Evolutionary conservation across 108 stramenopile species (phyloP).

Genomic region (Skeletonema tropicum): DNA sequence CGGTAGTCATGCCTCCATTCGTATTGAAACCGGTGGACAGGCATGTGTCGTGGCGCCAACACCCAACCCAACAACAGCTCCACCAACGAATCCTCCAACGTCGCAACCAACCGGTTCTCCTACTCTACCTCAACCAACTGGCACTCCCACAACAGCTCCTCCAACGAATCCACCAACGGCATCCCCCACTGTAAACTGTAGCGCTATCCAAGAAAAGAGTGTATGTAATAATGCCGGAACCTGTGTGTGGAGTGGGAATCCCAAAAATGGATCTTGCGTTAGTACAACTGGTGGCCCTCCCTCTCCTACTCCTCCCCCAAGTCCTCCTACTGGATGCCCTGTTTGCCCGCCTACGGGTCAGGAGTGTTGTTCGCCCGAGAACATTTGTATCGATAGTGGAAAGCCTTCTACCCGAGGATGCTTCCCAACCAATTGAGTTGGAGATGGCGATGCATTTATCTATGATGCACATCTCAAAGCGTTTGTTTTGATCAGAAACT

Average conservation of each 20-base stretch:
- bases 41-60: too few species aligned
- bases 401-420: neutral
- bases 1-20: neutral
- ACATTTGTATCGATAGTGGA: neutral
- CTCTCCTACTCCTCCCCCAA: neutral
- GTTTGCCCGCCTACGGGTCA: neutral
- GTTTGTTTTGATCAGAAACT: neutral
- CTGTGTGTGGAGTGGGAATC: neutral
- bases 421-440: neutral
- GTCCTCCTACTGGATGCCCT: neutral
- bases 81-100: constrained; percentile 4
- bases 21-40: neutral
- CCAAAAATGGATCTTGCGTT: neutral
- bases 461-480: too few species aligned
- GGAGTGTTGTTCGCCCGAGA: neutral
- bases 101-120: neutral
- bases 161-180: neutral
- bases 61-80: neutral
- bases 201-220: neutral
- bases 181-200: neutral
- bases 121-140: neutral
- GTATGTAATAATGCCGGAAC: neutral
- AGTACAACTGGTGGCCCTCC: neutral
- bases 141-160: neutral
- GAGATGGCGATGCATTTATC: too few species aligned